Evolutionary conservation across 1,284 basidiomycete genomes (phyloP), one percentile per base, ranked within the genome.

Genomic region (Porodaedalea pini): DNA sequence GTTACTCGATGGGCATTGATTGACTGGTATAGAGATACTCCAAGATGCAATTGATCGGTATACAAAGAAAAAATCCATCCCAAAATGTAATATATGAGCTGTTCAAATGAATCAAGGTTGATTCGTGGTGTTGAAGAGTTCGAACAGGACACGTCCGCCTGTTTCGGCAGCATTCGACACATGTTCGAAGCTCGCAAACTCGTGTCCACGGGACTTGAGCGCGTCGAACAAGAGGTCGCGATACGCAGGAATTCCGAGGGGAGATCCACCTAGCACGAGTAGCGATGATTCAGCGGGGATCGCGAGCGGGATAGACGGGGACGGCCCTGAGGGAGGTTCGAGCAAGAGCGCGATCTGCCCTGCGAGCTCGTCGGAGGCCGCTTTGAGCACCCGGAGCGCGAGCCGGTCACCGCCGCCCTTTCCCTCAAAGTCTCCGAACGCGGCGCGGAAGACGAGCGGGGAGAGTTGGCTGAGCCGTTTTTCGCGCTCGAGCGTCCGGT

Each of bases 191-290:
- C 81, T 75, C 50, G 74, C 75, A 71, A 91, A 88, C 0, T 77
- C 70, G 64, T 85, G 81, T 1, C 86, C 86, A 51, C 72, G 72
- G 61, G 73, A 66, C 56, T 68, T 74, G 23, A 91, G 75, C 34
- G 79, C 77, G 10, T 81, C 80, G 37, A 88, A 65, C 2, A 92
- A 71, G 62, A 90, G 66, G 19, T 77, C 72, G 44, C 85, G 74
- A 59, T 90, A 90, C 34, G 65, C 68, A 51, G 78, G 75, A 1
- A 88, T 68, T 0, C 84, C 81, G 1, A 81, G 82, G 58, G 89
- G 67, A n/a, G 86, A 88, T 2, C 88, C 88, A 7, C 88, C 88
- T 59, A 91, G 84, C 56, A 83, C 87, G 13, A 91, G 64, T 1
- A 90, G 77, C 25, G 80, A 76, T 1, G 83, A 75, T 39, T 72